Evolutionary conservation across 768 basidiomycete species (phyloP), one percentile per base, ranked within the genome.

Genomic region (Xerocomus brunneocitrinus): DNA sequence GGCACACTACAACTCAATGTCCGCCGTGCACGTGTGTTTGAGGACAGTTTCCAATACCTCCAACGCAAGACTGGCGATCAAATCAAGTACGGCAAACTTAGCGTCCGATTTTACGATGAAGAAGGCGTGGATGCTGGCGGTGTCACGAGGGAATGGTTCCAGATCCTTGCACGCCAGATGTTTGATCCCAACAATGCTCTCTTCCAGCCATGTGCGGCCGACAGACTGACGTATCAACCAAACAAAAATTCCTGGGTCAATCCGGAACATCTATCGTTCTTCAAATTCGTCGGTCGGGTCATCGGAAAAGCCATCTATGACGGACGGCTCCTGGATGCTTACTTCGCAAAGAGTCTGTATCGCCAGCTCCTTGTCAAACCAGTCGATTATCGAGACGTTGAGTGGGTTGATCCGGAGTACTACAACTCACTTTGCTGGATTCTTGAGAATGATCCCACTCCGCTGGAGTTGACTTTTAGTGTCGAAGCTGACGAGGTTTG

Each of bases 351-450:
- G 60, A 95, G 95, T 61, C 73, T 98, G 70, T 98, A 99, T 75
- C 83, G 95, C 55, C 97, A 98, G 68, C 77, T 99, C 27, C 79
- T 99, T 28, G 91, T 89, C 41, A 93, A 95, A 66, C 92, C 84
- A 8, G 94, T 98, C 53, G 95, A 98, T 69, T 92, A 98, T 70
- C 81, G 84, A 57, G 95, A 98, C 67, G 89, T 98, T 22, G 95
- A 98, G 71, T 95, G 91, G 85, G 89, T 98, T 39, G 95, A 98
- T 71, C 95, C 95, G 0, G 93, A 95, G 70, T 98, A 98, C 69
- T 98, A 98, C 76, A 98, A 95, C 60, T 95, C 93, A 0, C 76
- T 99, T 10, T 90, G 90, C 64, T 99, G 97, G 97, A 98, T 99
- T 70, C 73, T 98, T 58, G 95, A 98, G 65, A 98, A 99, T 68